Evolutionary conservation across 345 rosid genomes (phyloP), one percentile per base, ranked within the genome.

Genomic region (Stellera chamaejasme): DNA sequence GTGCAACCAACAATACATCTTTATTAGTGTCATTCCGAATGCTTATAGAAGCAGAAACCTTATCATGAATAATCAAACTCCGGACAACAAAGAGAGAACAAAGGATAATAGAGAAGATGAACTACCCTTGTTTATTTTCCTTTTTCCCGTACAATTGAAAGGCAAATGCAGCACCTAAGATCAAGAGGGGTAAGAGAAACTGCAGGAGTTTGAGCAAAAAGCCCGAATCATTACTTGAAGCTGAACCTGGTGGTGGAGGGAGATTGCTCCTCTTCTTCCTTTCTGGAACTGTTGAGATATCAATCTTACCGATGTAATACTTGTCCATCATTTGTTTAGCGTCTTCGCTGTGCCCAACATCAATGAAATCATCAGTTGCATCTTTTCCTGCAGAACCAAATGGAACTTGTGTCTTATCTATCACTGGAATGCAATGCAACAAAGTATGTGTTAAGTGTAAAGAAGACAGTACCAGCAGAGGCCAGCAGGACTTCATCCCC

Each of bases 401-500:
- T 46, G 11, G 27, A 27, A 41, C 3, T 19, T 19, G 23, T 19
- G 23, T 19, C 23, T 52, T 4, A 10, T 4, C 32, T 13, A 6
- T 26, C 11, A 52, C 15, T 28, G 15, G 13, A 45, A 32, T 26
- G 44, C 32, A 16, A 15, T 19, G 14, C 4, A 8, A 41, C 36
- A n/a, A 62, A 26, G 3, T 11, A 36, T 19, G 45, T 25, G 42
- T 1, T 6, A 13, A 55, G 1, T 55, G 19, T 0, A 16, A 52
- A 10, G 32, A 59, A 8, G 14, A 50, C 16, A 43, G 15, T 69
- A 87, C 98, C 98, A 10, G 83, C 79, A 25, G 81, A 76, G 54
- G 85, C 82, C 47, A 91, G 76, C 71, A 91, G 59, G 53, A 87
- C 77, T 62, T 85, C 82, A 63, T 82, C 98, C 52, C 98, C 98